Evolutionary conservation across 345 rosid species (phyloP).

Genomic region (Salix caprea): DNA sequence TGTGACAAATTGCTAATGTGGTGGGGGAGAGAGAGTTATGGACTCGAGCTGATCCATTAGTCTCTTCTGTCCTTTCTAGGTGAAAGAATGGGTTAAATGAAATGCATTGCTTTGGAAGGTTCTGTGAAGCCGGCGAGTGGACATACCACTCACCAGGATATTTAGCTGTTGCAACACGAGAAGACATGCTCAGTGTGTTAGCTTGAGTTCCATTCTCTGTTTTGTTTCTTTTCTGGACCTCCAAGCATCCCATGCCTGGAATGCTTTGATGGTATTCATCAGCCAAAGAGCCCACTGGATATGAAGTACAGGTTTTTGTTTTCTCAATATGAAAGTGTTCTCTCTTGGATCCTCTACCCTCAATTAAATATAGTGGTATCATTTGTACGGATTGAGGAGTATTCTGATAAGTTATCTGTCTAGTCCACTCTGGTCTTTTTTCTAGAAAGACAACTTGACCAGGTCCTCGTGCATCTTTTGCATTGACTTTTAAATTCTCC

Average conservation of each 20-base stretch:
- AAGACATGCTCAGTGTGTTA: constrained; percentile 18
- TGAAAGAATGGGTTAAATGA: constrained; percentile 1
- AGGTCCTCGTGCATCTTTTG: constrained; percentile 20
- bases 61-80: constrained; percentile 18
- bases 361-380: constrained; percentile 20
- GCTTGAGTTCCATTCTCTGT: constrained; percentile 27
- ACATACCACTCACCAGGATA: constrained; percentile 15
- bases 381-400: constrained; percentile 24
- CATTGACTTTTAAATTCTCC: constrained; percentile 12
- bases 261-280: constrained; percentile 22
- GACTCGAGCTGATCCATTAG: constrained; percentile 6
- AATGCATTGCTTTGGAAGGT: constrained; percentile 19
- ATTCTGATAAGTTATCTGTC: constrained; percentile 21
- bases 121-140: constrained; percentile 11
- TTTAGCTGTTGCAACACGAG: constrained; percentile 17
- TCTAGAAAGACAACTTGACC: constrained; percentile 23
- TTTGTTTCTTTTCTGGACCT: constrained; percentile 39
- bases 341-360: constrained; percentile 47
- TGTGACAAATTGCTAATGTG: constrained; percentile 14
- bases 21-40: constrained; percentile 13
- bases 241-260: constrained; percentile 13
- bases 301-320: constrained; percentile 17
- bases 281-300: constrained; percentile 17
- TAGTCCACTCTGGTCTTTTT: constrained; percentile 25
- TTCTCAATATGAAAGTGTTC: constrained; percentile 31